These are phyloP conservation scores for Tetrahymena malaccensis DNA, from an alignment of 73 alveolate genomes.

Conservation along the genomic window DNA sequence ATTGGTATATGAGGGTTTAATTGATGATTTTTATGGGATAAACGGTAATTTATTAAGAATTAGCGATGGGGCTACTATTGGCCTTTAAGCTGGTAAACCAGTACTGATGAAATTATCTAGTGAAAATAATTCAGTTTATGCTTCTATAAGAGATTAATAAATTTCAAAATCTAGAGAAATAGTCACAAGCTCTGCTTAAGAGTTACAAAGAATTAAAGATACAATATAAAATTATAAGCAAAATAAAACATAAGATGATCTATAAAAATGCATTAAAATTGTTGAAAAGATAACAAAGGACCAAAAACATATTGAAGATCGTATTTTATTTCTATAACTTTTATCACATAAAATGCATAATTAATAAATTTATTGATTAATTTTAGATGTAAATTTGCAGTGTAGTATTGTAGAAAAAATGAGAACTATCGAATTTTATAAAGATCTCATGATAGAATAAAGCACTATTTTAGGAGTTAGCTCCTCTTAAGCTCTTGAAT, in stretches of 20 bases:
- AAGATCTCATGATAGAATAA: constrained; percentile 6
- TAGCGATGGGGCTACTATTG: neutral
- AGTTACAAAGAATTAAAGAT: neutral
- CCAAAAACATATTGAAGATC: constrained; percentile 10
- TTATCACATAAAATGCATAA: neutral
- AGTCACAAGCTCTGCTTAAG: neutral
- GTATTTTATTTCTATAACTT: neutral
- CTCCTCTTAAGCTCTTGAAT: constrained; percentile 9
- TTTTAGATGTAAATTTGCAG: constrained; percentile 2
- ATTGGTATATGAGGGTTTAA: constrained; percentile 52
- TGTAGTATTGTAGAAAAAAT: constrained; percentile 5
- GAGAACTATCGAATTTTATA: constrained; percentile 21
- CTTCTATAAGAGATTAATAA: constrained; percentile 5
- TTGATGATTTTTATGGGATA: constrained; percentile 55
- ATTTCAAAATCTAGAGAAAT: neutral
- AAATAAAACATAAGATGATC: neutral
- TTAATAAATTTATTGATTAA: neutral
- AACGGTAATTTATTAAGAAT: constrained; percentile 6
- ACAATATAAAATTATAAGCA: neutral
- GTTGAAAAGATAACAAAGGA: constrained; percentile 2
- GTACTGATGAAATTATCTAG: neutral
- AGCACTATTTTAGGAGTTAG: constrained; percentile 24
- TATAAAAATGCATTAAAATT: constrained; percentile 5
- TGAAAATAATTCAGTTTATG: constrained; percentile 6
- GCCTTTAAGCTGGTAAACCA: constrained; percentile 7